Base-by-base conservation (phyloP, 2,329 filamentous ascomycete genomes). In the Emmonsiellopsis sp. region DNA sequence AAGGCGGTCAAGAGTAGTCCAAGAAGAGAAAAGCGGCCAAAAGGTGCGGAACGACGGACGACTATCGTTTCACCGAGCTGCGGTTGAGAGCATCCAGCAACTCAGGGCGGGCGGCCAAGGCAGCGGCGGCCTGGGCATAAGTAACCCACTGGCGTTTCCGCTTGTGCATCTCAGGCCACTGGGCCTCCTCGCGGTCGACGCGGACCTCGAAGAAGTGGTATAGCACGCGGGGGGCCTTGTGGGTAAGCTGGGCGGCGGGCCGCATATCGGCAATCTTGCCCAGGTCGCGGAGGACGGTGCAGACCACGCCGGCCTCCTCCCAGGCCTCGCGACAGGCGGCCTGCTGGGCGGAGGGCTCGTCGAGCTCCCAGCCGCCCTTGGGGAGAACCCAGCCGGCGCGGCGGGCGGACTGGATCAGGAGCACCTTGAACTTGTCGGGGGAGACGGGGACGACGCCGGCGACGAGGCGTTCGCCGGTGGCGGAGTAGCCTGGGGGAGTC, bases 321-420 rank as follows among this genome's bases (percentile, higher is more conserved):
- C 93, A 97, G 56, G 93, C 93, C 72, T 98, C 93, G 61, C 93
- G 78, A 77, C 77, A 86, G 72, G 83, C 83, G 53, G 93, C 93
- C 54, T 93, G 88, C 68, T 92, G 82, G 57, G 86, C 83, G 58
- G 88, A 93, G 57, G 85, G 82, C 74, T 98, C 93, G 71, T 98
- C 93, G 36, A 84, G 86, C 71, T 98, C 93, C 91, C 93, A 98
- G 56, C 93, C 93, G 66, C 93, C 93, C 71, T 98, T 98, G 56
- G 93, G 93, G 55, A 98, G 79, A 43, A 98, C 93, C 93, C 93
- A 98, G 63, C 88, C 88, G 69, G 88, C 88, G 63, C 90, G 85
- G 59, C 88, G 83, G 51, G 88, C 92, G 52, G 90, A 95, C 75
- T 96, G 90, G 63, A 97, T 95, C 62, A 98, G 79, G 62, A 98